Base-by-base conservation (phyloP, 768 basidiomycete genomes). In the Pisolithus sp. region DNA sequence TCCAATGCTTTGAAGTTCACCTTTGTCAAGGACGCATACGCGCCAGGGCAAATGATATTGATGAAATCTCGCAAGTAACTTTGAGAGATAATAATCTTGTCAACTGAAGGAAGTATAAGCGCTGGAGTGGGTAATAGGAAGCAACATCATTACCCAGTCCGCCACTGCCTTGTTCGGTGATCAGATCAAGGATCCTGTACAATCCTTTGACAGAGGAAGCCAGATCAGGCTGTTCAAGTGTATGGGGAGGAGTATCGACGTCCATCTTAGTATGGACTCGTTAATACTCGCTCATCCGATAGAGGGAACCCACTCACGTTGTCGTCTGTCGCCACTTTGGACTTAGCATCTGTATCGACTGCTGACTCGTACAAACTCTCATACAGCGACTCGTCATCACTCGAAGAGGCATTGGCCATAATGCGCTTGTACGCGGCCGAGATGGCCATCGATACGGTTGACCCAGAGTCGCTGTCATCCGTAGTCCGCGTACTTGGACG, bases 61-160 rank as follows among this genome's bases (percentile, higher is more conserved):
- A 77, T 71, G 49, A 80, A 71, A 0, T 62, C 52, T 49, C 65
- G 67, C 26, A 82, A 62, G 3, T 75, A 73, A 6, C 72, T 68
- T 57, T 80, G 77, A 6, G 67, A 65, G 36, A 81, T 81, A 58
- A 81, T 74, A 36, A 81, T 72, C 58, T 81, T 81, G 61, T 79
- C 78, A 21, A 80, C 79, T 79, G 51, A 8, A 46, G 23, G 6
- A 13, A 15, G 28, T 5, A 24, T 51, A 9, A 49, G 46, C 20
- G 36, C 30, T 18, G 13, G 17, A 20, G 17, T 9, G 23, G 37
- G 21, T 8, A 23, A 38, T 9, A 12, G 6, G 23, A 9, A 23
- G 12, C 3, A 21, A 37, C 7, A 34, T 8, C 1, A 60, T 44
- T 58, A 78, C 79, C 79, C 20, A 79, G 64, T 0, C 77, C 78